Conservation (phyloP, 768 basidiomycete species). For the Chalciporus piperatus region DNA sequence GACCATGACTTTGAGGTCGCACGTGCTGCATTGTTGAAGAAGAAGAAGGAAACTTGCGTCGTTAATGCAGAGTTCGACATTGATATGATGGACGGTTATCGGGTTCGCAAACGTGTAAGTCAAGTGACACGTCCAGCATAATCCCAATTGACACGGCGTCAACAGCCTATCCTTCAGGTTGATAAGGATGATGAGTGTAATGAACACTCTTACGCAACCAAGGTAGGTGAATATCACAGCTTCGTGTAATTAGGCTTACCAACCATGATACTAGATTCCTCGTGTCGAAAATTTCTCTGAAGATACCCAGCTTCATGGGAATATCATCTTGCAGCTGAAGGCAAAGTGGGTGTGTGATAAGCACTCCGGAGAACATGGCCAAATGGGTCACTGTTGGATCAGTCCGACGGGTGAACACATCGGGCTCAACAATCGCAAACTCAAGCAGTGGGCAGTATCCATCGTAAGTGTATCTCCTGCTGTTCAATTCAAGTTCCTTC, state of each 20-base stretch:
- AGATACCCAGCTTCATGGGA: background rate
- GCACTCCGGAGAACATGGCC: background rate
- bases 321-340: background rate
- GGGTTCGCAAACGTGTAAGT: constrained; percentile 9
- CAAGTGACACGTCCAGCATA: no score
- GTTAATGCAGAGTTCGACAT: constrained; percentile 21
- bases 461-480: no score
- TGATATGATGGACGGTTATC: constrained; percentile 23
- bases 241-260: no score
- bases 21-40: background rate
- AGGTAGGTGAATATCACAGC: no score
- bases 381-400: background rate
- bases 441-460: background rate
- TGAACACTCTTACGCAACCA: no score
- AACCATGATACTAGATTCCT: no score
- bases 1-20: constrained; percentile 8
- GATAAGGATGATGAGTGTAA: no score
- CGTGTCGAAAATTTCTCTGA: background rate
- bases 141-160: no score
- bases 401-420: background rate
- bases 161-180: background rate
- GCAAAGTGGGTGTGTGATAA: background rate
- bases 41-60: constrained; percentile 7
- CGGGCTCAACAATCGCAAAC: background rate
- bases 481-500: no score